Conservation (phyloP, 1,284 basidiomycete species). For the Singerocomus rubriflavus region DNA sequence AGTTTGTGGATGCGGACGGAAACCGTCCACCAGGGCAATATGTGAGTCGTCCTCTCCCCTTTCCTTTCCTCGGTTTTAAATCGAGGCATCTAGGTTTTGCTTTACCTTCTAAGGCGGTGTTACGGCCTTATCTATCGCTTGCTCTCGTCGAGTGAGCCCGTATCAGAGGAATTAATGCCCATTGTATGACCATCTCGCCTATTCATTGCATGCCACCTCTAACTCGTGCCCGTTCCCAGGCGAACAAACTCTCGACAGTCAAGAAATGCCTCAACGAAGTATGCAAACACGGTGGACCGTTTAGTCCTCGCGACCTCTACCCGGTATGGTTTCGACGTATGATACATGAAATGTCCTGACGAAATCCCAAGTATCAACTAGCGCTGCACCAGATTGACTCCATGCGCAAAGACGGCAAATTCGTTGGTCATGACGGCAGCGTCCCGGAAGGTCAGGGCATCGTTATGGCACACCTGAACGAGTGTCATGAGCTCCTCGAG, state of each 20-base stretch:
- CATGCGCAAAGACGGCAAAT: slow-evolving; percentile 90
- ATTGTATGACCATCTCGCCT: slow-evolving; percentile 55
- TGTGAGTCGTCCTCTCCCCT: slow-evolving; percentile 45
- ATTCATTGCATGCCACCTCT: neutral
- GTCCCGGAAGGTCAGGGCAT: slow-evolving; percentile 98
- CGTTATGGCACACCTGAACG: slow-evolving; percentile 92
- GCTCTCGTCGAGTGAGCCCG: slow-evolving; percentile 96
- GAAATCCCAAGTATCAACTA: slow-evolving; percentile 74
- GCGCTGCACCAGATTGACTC: slow-evolving; percentile 95
- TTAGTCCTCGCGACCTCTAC: slow-evolving; percentile 93
- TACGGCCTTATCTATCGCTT: slow-evolving; percentile 95
- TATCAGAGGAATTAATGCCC: slow-evolving; percentile 98
- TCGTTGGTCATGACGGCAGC: slow-evolving; percentile 77
- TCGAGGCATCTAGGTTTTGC: slow-evolving; percentile 61
- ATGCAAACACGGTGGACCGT: slow-evolving; percentile 93
- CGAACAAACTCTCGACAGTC: slow-evolving; percentile 90
- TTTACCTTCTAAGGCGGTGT: slow-evolving; percentile 92
- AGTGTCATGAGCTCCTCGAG: slow-evolving; percentile 94
- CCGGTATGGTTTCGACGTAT: slow-evolving; percentile 55
- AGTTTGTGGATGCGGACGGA: slow-evolving; percentile 94
- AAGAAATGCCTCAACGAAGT: slow-evolving; percentile 99
- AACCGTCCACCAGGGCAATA: slow-evolving; percentile 90
- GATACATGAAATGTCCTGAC: neutral
- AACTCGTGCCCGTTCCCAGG: slow-evolving; percentile 42
- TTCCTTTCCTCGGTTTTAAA: neutral